phyloP scores from a whole-genome alignment of 208 protist species.

The Wallacemonas sp. region DNA sequence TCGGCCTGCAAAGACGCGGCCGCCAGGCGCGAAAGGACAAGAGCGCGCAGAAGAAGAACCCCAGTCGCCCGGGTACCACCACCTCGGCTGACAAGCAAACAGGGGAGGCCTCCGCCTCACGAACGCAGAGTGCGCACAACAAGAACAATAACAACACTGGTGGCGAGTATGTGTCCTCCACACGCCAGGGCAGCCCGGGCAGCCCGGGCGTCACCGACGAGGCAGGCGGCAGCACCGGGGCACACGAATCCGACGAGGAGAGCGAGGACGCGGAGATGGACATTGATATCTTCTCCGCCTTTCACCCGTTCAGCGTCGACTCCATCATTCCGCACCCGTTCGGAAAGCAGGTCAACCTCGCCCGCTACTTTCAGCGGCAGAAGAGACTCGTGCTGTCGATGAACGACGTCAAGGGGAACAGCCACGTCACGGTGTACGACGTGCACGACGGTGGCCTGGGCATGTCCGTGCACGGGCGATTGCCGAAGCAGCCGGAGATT shows the following conservation, averaged over 20 bases:
- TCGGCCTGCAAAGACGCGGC: neutral
- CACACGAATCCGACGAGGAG: slow-evolving; percentile 5
- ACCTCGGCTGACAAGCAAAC: too few species aligned
- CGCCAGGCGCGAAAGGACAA: neutral
- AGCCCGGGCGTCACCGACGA: neutral
- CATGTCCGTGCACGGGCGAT: slow-evolving; percentile 24
- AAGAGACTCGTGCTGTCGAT: slow-evolving; percentile 33
- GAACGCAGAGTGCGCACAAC: too few species aligned
- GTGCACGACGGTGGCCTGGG: slow-evolving; percentile 22
- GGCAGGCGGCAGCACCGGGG: neutral
- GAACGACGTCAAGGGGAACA: slow-evolving; percentile 27
- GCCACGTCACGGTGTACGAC: slow-evolving; percentile 26
- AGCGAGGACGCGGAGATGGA: slow-evolving; percentile 7
- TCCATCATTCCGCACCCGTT: slow-evolving; percentile 21
- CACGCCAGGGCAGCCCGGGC: too few species aligned
- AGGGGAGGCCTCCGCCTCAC: too few species aligned
- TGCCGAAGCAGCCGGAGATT: slow-evolving; percentile 22
- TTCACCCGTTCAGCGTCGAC: slow-evolving; percentile 44
- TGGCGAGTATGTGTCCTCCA: too few species aligned
- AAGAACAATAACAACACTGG: too few species aligned
- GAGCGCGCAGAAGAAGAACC: neutral
- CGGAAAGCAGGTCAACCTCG: slow-evolving; percentile 17
- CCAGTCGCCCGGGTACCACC: too few species aligned
- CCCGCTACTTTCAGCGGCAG: slow-evolving; percentile 29
- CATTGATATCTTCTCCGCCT: slow-evolving; percentile 23